Evolutionary conservation across 495 filamentous ascomycete species (phyloP).

Genomic region (Mytilinidion resinicola): DNA sequence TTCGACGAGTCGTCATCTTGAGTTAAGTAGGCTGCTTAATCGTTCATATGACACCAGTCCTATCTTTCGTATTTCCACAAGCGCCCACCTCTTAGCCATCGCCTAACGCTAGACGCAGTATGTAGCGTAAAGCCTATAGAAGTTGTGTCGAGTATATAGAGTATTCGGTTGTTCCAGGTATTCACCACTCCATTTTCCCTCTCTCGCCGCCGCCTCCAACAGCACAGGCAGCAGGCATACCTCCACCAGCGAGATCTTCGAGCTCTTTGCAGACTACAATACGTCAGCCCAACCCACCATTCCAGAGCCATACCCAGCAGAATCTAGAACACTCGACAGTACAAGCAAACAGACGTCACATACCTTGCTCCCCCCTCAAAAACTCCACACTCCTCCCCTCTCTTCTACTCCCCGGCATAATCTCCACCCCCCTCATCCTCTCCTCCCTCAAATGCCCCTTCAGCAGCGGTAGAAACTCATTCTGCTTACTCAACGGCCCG

Average conservation of each 20-base stretch:
- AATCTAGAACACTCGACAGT: too few species aligned
- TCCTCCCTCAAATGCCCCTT: slow-evolving; percentile 23
- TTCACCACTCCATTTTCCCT: slow-evolving; percentile 6
- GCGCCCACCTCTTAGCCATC: too few species aligned
- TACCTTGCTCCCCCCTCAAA: slow-evolving; percentile 18
- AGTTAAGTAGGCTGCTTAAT: too few species aligned
- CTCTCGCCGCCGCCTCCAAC: not conserved
- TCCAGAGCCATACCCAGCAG: too few species aligned
- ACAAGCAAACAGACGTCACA: too few species aligned
- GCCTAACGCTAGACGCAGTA: too few species aligned
- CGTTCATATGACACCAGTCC: too few species aligned
- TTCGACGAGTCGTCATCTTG: too few species aligned
- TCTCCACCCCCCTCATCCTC: slow-evolving; percentile 9
- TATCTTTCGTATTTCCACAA: too few species aligned
- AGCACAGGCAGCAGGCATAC: not conserved
- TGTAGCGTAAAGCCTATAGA: too few species aligned
- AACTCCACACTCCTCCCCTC: slow-evolving; percentile 15
- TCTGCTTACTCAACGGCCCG: not conserved
- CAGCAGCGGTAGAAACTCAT: slow-evolving; percentile 2
- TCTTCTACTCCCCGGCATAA: slow-evolving; percentile 11
- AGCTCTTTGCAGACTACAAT: slow-evolving; percentile 20
- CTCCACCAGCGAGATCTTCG: slow-evolving; percentile 5
- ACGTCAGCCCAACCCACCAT: too few species aligned
- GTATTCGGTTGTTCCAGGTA: not conserved
- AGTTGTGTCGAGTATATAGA: too few species aligned